phyloP scores from a whole-genome alignment of 1,284 basidiomycete species.

The Trichosporon sp. region DNA sequence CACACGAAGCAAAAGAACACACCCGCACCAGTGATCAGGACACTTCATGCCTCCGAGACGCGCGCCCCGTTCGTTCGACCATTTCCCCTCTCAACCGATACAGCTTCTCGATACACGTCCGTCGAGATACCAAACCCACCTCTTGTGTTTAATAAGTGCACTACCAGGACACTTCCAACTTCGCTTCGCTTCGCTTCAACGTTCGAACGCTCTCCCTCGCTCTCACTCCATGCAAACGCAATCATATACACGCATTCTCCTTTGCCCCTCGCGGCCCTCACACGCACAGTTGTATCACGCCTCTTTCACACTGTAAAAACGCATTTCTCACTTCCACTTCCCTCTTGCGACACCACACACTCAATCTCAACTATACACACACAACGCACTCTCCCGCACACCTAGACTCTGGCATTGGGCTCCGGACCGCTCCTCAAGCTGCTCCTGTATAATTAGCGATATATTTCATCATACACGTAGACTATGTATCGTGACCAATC shows the following conservation, averaged over 20 bases:
- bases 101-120: slow-evolving; percentile 6
- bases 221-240: slow-evolving; percentile 7
- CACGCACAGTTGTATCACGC: slow-evolving; percentile 18
- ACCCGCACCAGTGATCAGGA: slow-evolving; percentile 9
- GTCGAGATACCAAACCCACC: neutral
- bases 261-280: neutral
- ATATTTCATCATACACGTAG: slow-evolving; percentile 17
- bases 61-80: neutral
- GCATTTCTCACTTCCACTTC: slow-evolving; percentile 1
- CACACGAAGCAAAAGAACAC: slow-evolving; percentile 13
- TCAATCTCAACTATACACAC: slow-evolving; percentile 11
- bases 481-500: slow-evolving; percentile 17
- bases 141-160: slow-evolving; percentile 15
- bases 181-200: slow-evolving; percentile 2
- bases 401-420: slow-evolving; percentile 16
- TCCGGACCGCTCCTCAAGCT: neutral
- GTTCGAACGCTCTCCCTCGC: neutral
- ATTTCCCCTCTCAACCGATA: neutral
- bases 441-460: slow-evolving; percentile 18
- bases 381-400: slow-evolving; percentile 1
- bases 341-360: slow-evolving; percentile 1
- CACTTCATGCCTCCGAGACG: slow-evolving; percentile 13
- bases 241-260: slow-evolving; percentile 18
- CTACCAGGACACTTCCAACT: neutral
- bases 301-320: slow-evolving; percentile 16